Base-by-base conservation (phyloP, 331 rosid species). In the Rosa hybrid region DNA sequence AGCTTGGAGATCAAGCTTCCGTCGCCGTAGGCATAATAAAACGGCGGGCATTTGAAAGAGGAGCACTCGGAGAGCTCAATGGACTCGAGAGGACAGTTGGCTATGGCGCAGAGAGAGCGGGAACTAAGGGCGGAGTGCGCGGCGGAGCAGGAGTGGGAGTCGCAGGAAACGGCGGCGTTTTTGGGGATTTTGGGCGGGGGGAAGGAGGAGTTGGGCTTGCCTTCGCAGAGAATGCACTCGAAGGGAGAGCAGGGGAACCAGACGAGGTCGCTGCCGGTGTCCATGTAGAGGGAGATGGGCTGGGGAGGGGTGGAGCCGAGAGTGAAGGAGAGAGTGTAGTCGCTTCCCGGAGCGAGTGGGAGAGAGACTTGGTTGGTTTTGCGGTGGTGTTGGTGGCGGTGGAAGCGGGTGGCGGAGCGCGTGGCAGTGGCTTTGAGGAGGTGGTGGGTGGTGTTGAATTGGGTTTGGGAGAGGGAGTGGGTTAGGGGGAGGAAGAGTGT, bases 181-280 rank as follows among this genome's bases (percentile, higher is more conserved):
- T 50, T 39, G 9, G 94, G 76, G 41, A 90, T 77, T 79, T 82
- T 88, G 42, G 87, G 90, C 0, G 93, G 83, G 8, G 75, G 87
- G 9, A 85, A 10, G 8, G 83, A 59, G 82, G 89, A 84, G 77
- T 84, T 84, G 75, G 87, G 83, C 27, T 95, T 87, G 11, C 97
- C 97, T 85, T 95, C 99, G 45, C 99, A 95, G 80, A 95, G 97
- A 2, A 95, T 93, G 83, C 99, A 95, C 23, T 92, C 92, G 78
- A 95, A 95, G 0, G 98, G 97, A 11, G 94, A 49, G 57, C 99
- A 95, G 6, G 99, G 99, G 85, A 93, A 89, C 99, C 98, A 95
- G 10, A 95, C 98, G 0, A 95, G 90, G 88, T 95, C 99, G 71
- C 97, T 91, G 18, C 99, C 98, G 0, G 99, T 95, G 85, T 95